Evolutionary conservation across 2,329 filamentous ascomycete genomes (phyloP).

Genomic region (Catunica adiposa): DNA sequence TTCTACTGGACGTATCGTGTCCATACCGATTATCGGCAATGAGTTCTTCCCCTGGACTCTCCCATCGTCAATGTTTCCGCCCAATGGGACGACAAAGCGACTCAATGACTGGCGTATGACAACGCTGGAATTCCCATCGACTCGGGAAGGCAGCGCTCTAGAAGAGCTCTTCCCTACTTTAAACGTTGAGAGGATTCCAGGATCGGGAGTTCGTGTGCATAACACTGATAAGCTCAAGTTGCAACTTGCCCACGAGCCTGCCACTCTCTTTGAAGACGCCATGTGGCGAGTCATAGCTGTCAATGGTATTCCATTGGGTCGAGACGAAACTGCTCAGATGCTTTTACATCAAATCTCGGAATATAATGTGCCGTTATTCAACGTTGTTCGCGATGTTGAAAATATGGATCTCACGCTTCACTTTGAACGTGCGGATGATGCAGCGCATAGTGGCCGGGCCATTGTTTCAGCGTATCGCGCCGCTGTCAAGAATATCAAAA

Average conservation of each 20-base stretch:
- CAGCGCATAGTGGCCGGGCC: constrained; percentile 8
- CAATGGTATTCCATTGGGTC: constrained; percentile 64
- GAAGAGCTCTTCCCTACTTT: constrained; percentile 28
- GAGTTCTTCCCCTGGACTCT: constrained; percentile 73
- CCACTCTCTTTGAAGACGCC: constrained; percentile 20
- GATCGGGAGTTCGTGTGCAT: constrained; percentile 14
- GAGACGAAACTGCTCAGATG: constrained; percentile 75
- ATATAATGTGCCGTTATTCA: constrained; percentile 70
- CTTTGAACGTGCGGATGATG: constrained; percentile 15
- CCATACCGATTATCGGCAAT: constrained; percentile 32
- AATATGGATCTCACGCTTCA: constrained; percentile 57
- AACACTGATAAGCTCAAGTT: constrained; percentile 42
- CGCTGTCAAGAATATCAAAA: constrained; percentile 15
- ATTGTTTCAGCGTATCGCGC: constrained; percentile 15
- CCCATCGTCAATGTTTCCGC: constrained; percentile 55
- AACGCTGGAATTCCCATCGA: constrained; percentile 43
- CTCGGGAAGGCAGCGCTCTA: constrained; percentile 26
- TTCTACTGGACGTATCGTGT: constrained; percentile 26
- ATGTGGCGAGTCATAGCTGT: constrained; percentile 62
- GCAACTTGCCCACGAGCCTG: constrained; percentile 46
- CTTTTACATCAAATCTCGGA: constrained; percentile 59
- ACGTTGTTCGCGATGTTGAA: constrained; percentile 54
- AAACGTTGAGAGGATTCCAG: constrained; percentile 16
- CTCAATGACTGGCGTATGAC: constrained; percentile 58
- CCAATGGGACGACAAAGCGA: constrained; percentile 58